Evolutionary conservation across 2,329 filamentous ascomycete genomes (phyloP), one percentile per base, ranked within the genome.

Genomic region (Cytospora piceae): DNA sequence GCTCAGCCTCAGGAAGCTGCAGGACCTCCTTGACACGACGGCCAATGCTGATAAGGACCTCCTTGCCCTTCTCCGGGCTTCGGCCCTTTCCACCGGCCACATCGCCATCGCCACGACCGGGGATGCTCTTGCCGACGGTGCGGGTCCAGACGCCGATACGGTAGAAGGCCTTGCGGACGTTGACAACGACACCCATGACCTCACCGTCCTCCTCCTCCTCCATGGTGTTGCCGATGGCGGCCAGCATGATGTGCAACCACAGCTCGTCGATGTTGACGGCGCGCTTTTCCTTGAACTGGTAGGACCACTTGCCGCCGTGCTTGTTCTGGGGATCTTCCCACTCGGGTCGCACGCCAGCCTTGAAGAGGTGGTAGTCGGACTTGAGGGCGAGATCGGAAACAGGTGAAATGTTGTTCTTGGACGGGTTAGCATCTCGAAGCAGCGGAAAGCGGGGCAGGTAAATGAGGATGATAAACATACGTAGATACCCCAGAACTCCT

Each of bases 401-500:
- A 53, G 94, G 90, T 59, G 94, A 93, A 78, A 99, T 97, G 80
- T 99, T 99, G 86, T 99, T 99, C 96, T 99, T 66, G 46, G 60
- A 62, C 32, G 58, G 14, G 22, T 67, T 52, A 59, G 60, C 37
- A 51, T 22, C 6, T 20, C 17, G 22, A 63, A 61, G 57, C 68
- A 65, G 66, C 66, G 59, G 34, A 7, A 32, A 4, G 24, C 14
- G 20, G 42, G 20, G 46, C n/a, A 22, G 46, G n/a, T 24, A 49
- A n/a, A 49, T 24, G n/a, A n/a, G 31, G 31, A 57, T 34, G 49
- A 24, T 29, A 64, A 49, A 84, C 94, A 78, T 86, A 99, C 96
- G 80, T 98, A 98, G 77, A 99, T 92, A 67, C 95, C 95, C 95
- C 95, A 99, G 81, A 99, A 99, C 79, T 99, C 96, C 82, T 99